These are phyloP conservation scores for Talaromyces sp. DNA, from an alignment of 2,329 filamentous ascomycete species.

Conservation along the genomic window DNA sequence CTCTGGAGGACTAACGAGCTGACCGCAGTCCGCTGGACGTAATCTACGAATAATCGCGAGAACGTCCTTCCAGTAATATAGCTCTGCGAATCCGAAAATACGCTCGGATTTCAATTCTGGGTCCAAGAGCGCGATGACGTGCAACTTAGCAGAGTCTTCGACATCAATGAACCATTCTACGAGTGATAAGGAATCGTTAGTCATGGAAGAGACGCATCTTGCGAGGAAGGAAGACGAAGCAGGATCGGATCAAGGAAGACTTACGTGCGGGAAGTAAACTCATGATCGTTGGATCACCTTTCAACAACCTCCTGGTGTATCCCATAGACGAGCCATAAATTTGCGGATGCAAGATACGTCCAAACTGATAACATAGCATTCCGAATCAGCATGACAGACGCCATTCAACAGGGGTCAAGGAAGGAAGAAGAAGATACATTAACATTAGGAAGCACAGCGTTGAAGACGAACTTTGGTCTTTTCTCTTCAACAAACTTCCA, in stretches of 20 bases:
- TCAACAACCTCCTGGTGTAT: neutral
- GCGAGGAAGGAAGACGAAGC: neutral
- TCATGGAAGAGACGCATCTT: neutral
- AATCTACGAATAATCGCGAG: conserved; percentile 34
- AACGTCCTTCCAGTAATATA: conserved; percentile 43
- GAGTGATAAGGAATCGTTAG: neutral
- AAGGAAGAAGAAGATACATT: conserved; percentile 20
- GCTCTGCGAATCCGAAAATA: conserved; percentile 50
- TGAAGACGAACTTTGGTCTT: conserved; percentile 42
- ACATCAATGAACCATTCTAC: conserved; percentile 46
- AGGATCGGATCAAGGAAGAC: too few species aligned
- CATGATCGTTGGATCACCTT: neutral
- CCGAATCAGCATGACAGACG: neutral
- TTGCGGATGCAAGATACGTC: conserved; percentile 26
- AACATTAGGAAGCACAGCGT: conserved; percentile 33
- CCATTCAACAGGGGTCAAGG: too few species aligned
- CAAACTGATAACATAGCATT: conserved; percentile 19
- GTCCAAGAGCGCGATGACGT: conserved; percentile 49
- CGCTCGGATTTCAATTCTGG: conserved; percentile 45
- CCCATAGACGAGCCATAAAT: conserved; percentile 17
- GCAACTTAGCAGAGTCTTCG: conserved; percentile 48
- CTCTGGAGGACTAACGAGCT: conserved; percentile 23
- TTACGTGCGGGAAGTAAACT: neutral
- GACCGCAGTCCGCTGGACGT: conserved; percentile 34
- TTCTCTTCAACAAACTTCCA: conserved; percentile 45